Evolutionary conservation across 2,329 filamentous ascomycete genomes (phyloP), one percentile per base, ranked within the genome.

Genomic region (Pseudogymnoascus sp.): DNA sequence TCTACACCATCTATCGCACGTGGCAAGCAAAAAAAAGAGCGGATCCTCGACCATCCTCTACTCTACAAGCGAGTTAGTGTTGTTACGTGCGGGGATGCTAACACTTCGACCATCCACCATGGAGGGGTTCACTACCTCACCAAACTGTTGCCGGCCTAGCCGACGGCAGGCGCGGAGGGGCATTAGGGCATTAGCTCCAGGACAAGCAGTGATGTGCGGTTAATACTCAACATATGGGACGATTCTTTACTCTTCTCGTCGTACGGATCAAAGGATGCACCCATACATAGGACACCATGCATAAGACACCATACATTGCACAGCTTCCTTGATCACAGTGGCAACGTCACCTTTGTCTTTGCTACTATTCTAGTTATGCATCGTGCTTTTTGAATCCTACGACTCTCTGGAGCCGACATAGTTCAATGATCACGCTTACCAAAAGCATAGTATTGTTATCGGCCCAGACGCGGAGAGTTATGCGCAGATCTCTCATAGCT

Each of bases 71-170:
- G 15, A 18, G 26, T 18, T 52, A 52, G 45, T 52, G 26, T 52
- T 52, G 45, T 52, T 52, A 52, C 45, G 45, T 52, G 45, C 26
- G 45, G 26, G 26, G 26, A 18, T 7, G n/a, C 45, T 52, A 52
- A 52, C n/a, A 7, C 45, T 30, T 6, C 9, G 9, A 52, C 45
- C 15, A 30, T 52, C 9, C 8, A 52, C 45, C 15, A 30, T 52
- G 15, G 45, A 30, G 5, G 26, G 26, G 26, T 52, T 30, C 26
- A 15, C 45, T 12, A 52, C 45, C 26, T 52, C 7, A 52, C 45
- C 26, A 52, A 52, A 52, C 45, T 19, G 45, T 30, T 52, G 45
- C 45, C 45, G 45, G 45, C 15, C 28, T 52, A 52, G 26, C 45
- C 26, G 45, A 52, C n/a, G 15, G 26, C n/a, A 52, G 26, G 8